Percentiles rank a stretch among this genome's conserved stretches.
These are phyloP conservation scores for Elsinoe ampelina DNA, from an alignment of 2,329 filamentous ascomycete species.

Conservation along the genomic window DNA sequence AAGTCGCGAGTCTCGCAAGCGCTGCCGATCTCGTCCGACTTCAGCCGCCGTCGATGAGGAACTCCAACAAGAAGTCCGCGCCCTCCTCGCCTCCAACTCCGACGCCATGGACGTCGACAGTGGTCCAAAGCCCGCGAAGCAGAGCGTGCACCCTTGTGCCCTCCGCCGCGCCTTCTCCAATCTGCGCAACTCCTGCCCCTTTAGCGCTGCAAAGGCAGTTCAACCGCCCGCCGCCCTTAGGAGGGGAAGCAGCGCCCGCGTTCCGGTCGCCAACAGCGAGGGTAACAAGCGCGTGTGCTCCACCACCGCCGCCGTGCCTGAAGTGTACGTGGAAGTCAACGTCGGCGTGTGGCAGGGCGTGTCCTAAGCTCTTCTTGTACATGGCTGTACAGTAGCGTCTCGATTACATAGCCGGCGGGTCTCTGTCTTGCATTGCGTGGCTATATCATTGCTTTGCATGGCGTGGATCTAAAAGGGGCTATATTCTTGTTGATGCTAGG, in stretches of 20 bases:
- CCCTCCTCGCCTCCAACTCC: slow-evolving; percentile 23
- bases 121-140: slow-evolving; percentile 17
- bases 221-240: slow-evolving; percentile 21
- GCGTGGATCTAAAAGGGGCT: neutral
- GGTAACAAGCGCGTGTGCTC: slow-evolving; percentile 28
- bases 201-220: slow-evolving; percentile 18
- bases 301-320: slow-evolving; percentile 16
- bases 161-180: slow-evolving; percentile 21
- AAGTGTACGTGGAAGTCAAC: slow-evolving; percentile 11
- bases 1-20: slow-evolving; percentile 22
- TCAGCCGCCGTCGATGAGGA: slow-evolving; percentile 21
- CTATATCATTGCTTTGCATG: neutral
- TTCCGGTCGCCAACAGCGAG: slow-evolving; percentile 25
- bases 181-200: slow-evolving; percentile 19
- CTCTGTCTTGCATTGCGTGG: neutral
- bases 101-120: slow-evolving; percentile 22
- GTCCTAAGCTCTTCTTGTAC: neutral
- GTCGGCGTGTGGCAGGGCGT: slow-evolving; percentile 11
- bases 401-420: neutral
- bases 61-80: slow-evolving; percentile 28
- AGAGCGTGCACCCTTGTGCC: slow-evolving; percentile 21
- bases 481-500: slow-evolving; percentile 10
- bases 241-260: slow-evolving; percentile 17
- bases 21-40: slow-evolving; percentile 23
- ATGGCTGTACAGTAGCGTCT: neutral